Evolutionary conservation across 164 flowering plant genomes (phyloP), one percentile per base, ranked within the genome.

Genomic region (Warburgia ugandensis): DNA sequence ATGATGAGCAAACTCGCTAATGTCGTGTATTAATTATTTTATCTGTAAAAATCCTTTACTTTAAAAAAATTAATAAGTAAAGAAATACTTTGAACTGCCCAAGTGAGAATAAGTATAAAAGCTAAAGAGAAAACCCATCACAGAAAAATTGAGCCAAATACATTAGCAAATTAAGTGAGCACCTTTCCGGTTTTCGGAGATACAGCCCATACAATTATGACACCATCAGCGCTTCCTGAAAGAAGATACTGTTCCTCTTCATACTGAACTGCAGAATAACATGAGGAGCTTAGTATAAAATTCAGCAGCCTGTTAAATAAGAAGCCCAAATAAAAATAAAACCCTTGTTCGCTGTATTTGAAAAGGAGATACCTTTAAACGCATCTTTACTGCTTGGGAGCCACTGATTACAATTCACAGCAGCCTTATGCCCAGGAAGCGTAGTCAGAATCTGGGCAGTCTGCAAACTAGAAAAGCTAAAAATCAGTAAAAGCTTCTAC

Each of bases 341-440:
- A 10, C 45, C 45, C 21, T 17, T 8, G 19, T 25, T 5, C 3
- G 3, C 30, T n/a, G 22, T 9, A 29, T 6, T 10, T 6, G 2
- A 16, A 8, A 39, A n/a, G 33, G 29, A 20, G 29, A 13, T 41
- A 91, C 98, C 96, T 85, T 64, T 80, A 42, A 78, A 81, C 1
- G 81, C 78, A 71, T 79, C 84, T 71, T 88, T 87, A 55, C 30
- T 63, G 58, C 71, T 76, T 6, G 98, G 98, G 52, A 87, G 57
- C 95, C 96, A 91, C 16, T 73, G 76, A 30, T 95, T 91, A 66
- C 96, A 87, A 45, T 91, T 91, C 2, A 91, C 96, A 58, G 72
- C 47, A 9, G 88, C 92, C 36, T 78, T 85, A 62, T 91, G 96
- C 44, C 94, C 98, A 1, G 94, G 88, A 57, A 91, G 88, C 16